Conservation (phyloP, 148 eudicot species). For the Chenopodium album region DNA sequence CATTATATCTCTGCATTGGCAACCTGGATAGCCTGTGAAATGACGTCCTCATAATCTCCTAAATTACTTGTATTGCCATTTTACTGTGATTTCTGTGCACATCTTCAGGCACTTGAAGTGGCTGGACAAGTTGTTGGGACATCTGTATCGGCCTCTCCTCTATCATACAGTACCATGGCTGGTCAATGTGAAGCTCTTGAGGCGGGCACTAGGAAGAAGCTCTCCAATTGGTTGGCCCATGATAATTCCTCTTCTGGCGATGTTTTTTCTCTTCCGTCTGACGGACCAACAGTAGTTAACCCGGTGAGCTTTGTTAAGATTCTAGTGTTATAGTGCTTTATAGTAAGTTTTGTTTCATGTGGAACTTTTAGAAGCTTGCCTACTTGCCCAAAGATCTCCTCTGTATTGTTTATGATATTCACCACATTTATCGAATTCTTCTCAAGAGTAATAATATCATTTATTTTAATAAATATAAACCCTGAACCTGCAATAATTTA, state of each 20-base stretch:
- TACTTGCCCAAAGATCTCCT: neutral
- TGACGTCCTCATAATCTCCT: neutral
- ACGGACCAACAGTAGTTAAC: slow-evolving; percentile 31
- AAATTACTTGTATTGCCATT: neutral
- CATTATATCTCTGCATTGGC: neutral
- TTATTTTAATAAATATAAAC: neutral
- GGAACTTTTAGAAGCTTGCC: neutral
- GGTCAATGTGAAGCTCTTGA: slow-evolving; percentile 90
- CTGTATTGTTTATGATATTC: neutral
- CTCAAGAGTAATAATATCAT: neutral
- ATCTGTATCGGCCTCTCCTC: slow-evolving; percentile 76
- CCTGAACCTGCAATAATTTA: neutral
- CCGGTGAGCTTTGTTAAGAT: slow-evolving; percentile 39
- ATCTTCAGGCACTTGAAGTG: slow-evolving; percentile 81
- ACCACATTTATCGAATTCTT: neutral
- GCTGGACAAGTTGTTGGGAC: slow-evolving; percentile 97
- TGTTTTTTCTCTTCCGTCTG: slow-evolving; percentile 24
- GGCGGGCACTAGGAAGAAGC: slow-evolving; percentile 71
- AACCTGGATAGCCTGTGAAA: neutral
- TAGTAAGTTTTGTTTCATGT: neutral
- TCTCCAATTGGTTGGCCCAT: slow-evolving; percentile 69
- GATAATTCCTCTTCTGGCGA: slow-evolving; percentile 32
- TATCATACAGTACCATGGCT: slow-evolving; percentile 80
- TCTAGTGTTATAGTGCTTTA: neutral
- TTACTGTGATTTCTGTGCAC: neutral